phyloP scores from a whole-genome alignment of 257 asterid genomes.

The Forsythia suspensa region DNA sequence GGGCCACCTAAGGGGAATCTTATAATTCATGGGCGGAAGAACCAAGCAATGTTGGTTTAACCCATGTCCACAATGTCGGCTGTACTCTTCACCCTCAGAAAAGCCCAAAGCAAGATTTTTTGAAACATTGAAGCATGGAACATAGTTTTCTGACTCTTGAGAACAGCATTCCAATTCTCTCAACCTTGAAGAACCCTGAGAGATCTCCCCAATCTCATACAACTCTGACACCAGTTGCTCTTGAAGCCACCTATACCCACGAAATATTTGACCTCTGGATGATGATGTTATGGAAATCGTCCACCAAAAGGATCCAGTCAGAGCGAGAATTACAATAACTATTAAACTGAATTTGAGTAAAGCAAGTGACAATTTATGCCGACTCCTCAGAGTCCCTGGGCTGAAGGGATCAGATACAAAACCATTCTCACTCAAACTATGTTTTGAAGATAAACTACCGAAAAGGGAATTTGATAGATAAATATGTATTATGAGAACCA shows the following conservation, averaged over 20 bases:
- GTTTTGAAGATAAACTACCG: conserved; percentile 62
- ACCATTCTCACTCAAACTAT: conserved; percentile 61
- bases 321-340: conserved; percentile 76
- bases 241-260: conserved; percentile 82
- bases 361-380: conserved; percentile 54
- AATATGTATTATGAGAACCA: conserved; percentile 43
- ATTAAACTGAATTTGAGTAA: conserved; percentile 70
- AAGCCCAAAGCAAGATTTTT: conserved; percentile 70
- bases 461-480: conserved; percentile 52
- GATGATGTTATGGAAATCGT: conserved; percentile 73
- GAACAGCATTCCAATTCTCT: conserved; percentile 83
- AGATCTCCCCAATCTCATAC: conserved; percentile 88
- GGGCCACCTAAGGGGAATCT: conserved; percentile 90
- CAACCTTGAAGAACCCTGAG: conserved; percentile 55
- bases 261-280: conserved; percentile 67
- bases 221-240: conserved; percentile 81
- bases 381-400: conserved; percentile 58
- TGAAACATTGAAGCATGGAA: conserved; percentile 87
- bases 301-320: conserved; percentile 95
- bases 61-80: conserved; percentile 62
- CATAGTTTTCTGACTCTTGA: conserved; percentile 71
- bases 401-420: conserved; percentile 68
- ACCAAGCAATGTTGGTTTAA: conserved; percentile 77
- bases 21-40: conserved; percentile 80
- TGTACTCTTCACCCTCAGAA: conserved; percentile 64